Evolutionary conservation across 2,329 filamentous ascomycete genomes (phyloP).

Genomic region (Alternaria rosae): DNA sequence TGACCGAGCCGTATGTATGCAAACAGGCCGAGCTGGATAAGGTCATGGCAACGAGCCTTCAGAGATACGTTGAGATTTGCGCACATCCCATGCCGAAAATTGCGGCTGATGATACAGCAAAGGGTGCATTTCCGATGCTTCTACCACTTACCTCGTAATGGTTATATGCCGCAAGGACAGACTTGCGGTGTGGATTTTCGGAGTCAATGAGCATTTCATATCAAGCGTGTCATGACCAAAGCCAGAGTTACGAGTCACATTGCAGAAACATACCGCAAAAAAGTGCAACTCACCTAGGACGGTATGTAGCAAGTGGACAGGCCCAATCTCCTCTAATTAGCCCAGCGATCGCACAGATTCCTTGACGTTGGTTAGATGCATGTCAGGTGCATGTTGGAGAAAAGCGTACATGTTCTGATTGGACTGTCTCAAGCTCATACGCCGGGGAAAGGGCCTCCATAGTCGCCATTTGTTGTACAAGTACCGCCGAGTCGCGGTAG

Average conservation of each 20-base stretch:
- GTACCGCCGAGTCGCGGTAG: conserved; percentile 26
- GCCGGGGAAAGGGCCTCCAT: conserved; percentile 18
- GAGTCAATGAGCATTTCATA: background rate
- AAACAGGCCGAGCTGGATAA: background rate
- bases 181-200: background rate
- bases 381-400: conserved; percentile 37
- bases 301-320: background rate
- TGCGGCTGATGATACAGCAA: background rate
- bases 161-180: accelerated
- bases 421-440: conserved; percentile 33
- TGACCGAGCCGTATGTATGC: background rate
- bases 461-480: conserved; percentile 36
- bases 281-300: conserved; percentile 8
- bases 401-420: conserved; percentile 45
- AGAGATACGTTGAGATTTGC: background rate
- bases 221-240: background rate
- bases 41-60: background rate
- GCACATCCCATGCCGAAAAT: no score
- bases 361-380: conserved; percentile 44
- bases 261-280: background rate
- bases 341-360: conserved; percentile 24
- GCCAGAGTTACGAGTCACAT: background rate
- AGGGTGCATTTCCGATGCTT: background rate
- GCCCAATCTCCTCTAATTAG: background rate
- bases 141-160: background rate